phyloP scores from a whole-genome alignment of 768 basidiomycete species.

The Pseudohyphozyma bogoriensis region DNA sequence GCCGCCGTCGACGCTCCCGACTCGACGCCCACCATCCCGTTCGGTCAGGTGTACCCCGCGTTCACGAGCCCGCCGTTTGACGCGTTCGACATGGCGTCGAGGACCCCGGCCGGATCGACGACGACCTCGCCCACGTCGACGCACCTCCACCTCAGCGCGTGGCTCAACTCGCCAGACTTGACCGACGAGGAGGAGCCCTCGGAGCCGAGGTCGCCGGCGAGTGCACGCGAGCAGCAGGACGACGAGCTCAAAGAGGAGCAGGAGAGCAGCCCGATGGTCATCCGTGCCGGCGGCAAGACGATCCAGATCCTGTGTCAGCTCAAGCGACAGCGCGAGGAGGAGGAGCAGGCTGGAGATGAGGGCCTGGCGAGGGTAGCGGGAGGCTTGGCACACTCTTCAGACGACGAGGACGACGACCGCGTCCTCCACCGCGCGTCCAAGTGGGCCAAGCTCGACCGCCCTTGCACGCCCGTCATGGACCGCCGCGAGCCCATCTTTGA shows the following conservation, averaged over 20 bases:
- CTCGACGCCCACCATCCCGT: not conserved
- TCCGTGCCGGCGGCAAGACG: constrained; percentile 12
- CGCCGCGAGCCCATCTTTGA: constrained; percentile 21
- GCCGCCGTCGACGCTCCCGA: not conserved
- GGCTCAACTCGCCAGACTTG: not conserved
- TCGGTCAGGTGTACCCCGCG: not conserved
- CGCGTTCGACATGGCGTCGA: not conserved
- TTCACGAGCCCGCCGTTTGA: not conserved
- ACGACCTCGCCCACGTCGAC: not conserved
- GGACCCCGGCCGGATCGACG: not conserved
- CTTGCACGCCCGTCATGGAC: constrained; percentile 5
- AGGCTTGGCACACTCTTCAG: constrained; percentile 14
- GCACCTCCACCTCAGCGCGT: not conserved
- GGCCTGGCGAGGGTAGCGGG: no score
- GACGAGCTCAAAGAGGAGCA: no score
- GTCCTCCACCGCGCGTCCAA: not conserved
- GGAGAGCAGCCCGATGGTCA: constrained; percentile 1
- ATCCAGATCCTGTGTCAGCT: constrained; percentile 20
- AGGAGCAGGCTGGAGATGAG: no score
- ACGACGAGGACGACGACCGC: not conserved
- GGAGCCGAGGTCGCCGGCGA: no score
- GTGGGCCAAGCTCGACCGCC: constrained; percentile 3
- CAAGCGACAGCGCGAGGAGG: constrained; percentile 3
- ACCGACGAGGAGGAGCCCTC: constrained; percentile 11
- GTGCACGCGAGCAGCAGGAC: no score